Conservation (phyloP, 1,284 basidiomycete genomes). For the Cutaneotrichosporon mucoides region DNA sequence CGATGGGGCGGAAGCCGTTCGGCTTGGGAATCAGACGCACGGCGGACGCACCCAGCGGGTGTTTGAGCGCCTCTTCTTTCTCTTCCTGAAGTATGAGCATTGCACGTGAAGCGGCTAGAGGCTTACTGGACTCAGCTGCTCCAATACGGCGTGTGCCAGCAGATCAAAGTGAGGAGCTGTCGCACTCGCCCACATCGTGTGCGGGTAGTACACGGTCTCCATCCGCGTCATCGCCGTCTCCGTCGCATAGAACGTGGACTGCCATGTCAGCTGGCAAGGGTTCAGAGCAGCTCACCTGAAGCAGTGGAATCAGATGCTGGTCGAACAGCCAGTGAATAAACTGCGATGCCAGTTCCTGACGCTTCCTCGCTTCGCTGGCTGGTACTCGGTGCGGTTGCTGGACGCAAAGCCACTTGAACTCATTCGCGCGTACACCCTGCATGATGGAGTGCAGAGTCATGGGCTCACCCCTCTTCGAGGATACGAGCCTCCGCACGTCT, state of each 20-base stretch:
- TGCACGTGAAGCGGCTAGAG: not conserved
- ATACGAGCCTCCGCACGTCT: slow-evolving; percentile 72
- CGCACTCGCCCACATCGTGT: slow-evolving; percentile 86
- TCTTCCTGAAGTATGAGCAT: not conserved
- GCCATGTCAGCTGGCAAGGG: slow-evolving; percentile 1
- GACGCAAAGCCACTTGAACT: slow-evolving; percentile 72
- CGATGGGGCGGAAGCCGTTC: slow-evolving; percentile 87
- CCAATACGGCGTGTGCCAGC: slow-evolving; percentile 52
- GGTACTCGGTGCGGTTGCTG: slow-evolving; percentile 45
- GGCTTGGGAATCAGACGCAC: slow-evolving; percentile 91
- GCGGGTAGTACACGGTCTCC: slow-evolving; percentile 83
- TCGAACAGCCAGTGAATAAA: slow-evolving; percentile 93
- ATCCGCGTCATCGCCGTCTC: slow-evolving; percentile 87
- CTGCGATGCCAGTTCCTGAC: slow-evolving; percentile 72
- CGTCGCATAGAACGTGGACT: slow-evolving; percentile 93
- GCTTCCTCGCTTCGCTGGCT: slow-evolving; percentile 65
- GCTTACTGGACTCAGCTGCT: slow-evolving; percentile 26
- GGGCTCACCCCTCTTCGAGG: slow-evolving; percentile 72
- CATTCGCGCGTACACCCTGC: slow-evolving; percentile 69
- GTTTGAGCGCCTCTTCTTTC: slow-evolving; percentile 6
- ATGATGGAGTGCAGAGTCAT: slow-evolving; percentile 73
- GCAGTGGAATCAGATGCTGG: slow-evolving; percentile 70
- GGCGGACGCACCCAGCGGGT: slow-evolving; percentile 50
- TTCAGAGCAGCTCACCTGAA: slow-evolving; percentile 57
- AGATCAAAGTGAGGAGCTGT: slow-evolving; percentile 73